Evolutionary conservation across 78 protist genomes (phyloP).

Genomic region (Dictyostelium firmibasis): DNA sequence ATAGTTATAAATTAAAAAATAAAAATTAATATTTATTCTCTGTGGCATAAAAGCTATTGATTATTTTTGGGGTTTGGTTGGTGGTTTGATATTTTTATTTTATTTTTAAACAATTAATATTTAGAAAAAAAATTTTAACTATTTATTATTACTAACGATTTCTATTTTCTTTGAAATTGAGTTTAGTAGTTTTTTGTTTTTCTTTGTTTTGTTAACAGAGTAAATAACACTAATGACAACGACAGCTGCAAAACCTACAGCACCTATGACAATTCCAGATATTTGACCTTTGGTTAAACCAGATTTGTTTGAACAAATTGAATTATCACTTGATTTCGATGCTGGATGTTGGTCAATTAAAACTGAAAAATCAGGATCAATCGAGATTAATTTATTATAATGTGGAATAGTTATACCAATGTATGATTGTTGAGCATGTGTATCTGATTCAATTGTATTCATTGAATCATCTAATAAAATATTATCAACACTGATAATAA

Average conservation of each 20-base stretch:
- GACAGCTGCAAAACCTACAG: background rate
- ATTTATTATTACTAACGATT: too few relatives aligned
- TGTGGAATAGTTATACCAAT: background rate
- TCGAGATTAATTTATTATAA: background rate
- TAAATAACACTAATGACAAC: background rate
- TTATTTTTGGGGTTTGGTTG: too few relatives aligned
- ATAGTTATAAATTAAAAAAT: too few relatives aligned
- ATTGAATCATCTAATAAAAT: background rate
- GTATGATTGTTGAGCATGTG: background rate
- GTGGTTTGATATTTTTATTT: too few relatives aligned
- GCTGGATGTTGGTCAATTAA: background rate
- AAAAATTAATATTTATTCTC: too few relatives aligned
- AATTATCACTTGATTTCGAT: background rate
- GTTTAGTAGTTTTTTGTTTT: background rate
- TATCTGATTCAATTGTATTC: background rate
- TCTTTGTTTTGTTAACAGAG: background rate
- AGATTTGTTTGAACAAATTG: background rate
- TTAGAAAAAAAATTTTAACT: too few relatives aligned
- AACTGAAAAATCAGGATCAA: background rate
- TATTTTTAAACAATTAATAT: too few relatives aligned
- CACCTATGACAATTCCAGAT: background rate
- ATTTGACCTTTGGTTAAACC: background rate
- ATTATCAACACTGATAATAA: background rate
- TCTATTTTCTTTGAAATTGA: background rate
- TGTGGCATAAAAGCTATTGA: too few relatives aligned